phyloP scores from a whole-genome alignment of 352 stramenopile genomes.

The Globisporangium ultimum region DNA sequence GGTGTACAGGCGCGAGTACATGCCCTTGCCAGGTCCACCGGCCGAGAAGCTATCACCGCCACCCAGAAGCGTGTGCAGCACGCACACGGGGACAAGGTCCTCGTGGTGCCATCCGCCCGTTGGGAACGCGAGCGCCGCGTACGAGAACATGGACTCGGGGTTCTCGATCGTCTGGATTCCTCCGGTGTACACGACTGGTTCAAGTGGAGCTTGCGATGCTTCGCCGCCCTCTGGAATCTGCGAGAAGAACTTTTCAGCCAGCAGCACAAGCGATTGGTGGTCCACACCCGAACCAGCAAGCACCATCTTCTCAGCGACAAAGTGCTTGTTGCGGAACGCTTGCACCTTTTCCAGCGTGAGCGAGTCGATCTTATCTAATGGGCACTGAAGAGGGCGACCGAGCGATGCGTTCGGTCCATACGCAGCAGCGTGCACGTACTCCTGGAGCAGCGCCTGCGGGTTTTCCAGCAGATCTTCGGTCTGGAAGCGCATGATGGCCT shows the following conservation, averaged over 20 bases:
- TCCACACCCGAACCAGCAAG: conserved; percentile 93
- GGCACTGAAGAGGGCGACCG: conserved; percentile 78
- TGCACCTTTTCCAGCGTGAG: conserved; percentile 73
- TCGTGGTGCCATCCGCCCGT: conserved; percentile 96
- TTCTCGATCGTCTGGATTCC: conserved; percentile 66
- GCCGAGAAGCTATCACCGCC: conserved; percentile 98
- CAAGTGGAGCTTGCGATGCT: conserved; percentile 21
- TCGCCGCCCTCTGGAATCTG: conserved; percentile 33
- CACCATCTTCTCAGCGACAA: conserved; percentile 90
- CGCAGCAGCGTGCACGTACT: conserved; percentile 87
- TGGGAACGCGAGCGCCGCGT: conserved; percentile 95
- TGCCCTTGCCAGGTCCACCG: conserved; percentile 98
- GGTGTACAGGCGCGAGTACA: conserved; percentile 99
- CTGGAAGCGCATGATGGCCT: conserved; percentile 93
- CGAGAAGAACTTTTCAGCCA: conserved; percentile 90
- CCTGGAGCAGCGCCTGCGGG: conserved; percentile 72
- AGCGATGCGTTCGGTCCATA: conserved; percentile 74
- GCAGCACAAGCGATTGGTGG: conserved; percentile 91
- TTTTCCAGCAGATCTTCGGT: conserved; percentile 91
- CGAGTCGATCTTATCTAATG: conserved; percentile 71
- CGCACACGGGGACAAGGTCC: conserved; percentile 94
- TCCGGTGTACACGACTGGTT: conserved; percentile 61
- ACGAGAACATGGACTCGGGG: conserved; percentile 75
- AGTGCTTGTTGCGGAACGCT: conserved; percentile 70
- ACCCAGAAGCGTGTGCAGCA: conserved; percentile 97